These are phyloP conservation scores for Aspergillus carbonarius DNA, from an alignment of 2,329 filamentous ascomycete species.

Conservation along the genomic window DNA sequence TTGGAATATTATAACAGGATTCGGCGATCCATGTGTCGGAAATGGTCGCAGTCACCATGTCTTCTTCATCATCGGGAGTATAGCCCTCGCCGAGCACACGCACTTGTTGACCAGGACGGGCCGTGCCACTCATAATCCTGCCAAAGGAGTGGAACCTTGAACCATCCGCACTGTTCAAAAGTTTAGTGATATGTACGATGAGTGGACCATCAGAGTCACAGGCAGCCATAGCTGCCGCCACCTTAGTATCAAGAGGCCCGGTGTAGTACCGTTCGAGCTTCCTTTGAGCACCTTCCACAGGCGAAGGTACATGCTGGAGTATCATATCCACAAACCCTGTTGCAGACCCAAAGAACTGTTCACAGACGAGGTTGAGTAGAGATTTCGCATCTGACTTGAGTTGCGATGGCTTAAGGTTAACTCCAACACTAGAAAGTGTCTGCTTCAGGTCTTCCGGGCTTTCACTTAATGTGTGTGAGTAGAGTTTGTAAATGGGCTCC, in stretches of 20 bases:
- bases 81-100: slow-evolving; percentile 93
- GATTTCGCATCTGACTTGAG: slow-evolving; percentile 87
- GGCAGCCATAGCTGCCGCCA: slow-evolving; percentile 73
- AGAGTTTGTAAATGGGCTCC: slow-evolving; percentile 97
- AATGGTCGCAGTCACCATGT: slow-evolving; percentile 86
- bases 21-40: slow-evolving; percentile 86
- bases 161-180: slow-evolving; percentile 89
- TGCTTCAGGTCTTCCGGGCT: slow-evolving; percentile 79
- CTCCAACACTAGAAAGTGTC: slow-evolving; percentile 76
- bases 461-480: slow-evolving; percentile 90
- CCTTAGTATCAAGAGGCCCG: slow-evolving; percentile 77
- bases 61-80: slow-evolving; percentile 94
- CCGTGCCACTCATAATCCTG: slow-evolving; percentile 88
- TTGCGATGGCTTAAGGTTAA: slow-evolving; percentile 85
- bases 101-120: slow-evolving; percentile 75
- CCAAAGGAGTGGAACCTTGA: slow-evolving; percentile 87
- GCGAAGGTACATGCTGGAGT: slow-evolving; percentile 83
- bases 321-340: slow-evolving; percentile 96
- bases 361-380: slow-evolving; percentile 83
- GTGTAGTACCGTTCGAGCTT: slow-evolving; percentile 88
- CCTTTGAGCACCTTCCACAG: slow-evolving; percentile 71
- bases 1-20: slow-evolving; percentile 88
- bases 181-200: slow-evolving; percentile 87
- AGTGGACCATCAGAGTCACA: slow-evolving; percentile 90
- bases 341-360: slow-evolving; percentile 90